Percentiles rank a stretch among this genome's conserved stretches.
Evolutionary conservation across 1,284 basidiomycete genomes (phyloP).

Genomic region (Tilletia caries): DNA sequence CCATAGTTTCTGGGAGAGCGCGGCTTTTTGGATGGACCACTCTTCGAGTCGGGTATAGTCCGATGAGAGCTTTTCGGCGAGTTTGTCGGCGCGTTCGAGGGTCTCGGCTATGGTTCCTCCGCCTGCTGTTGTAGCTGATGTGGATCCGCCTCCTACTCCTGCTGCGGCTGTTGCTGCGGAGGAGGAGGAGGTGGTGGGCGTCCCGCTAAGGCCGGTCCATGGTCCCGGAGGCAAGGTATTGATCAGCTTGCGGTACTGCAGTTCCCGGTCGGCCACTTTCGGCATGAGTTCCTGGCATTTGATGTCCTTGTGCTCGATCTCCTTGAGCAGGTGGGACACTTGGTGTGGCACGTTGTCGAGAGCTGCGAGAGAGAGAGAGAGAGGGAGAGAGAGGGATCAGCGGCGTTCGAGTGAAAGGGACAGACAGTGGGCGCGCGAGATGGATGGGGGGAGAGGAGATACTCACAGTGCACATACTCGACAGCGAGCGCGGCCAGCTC

Average conservation of each 20-base stretch:
- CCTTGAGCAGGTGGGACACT: slow-evolving; percentile 48
- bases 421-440: background rate
- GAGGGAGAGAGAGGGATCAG: background rate
- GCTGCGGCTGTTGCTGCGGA: too few relatives aligned
- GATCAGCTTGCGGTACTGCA: slow-evolving; percentile 38
- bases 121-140: slow-evolving; percentile 22
- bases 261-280: slow-evolving; percentile 41
- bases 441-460: too few relatives aligned
- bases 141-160: background rate
- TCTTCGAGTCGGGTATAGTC: slow-evolving; percentile 48
- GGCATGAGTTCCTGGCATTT: slow-evolving; percentile 47
- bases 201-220: background rate
- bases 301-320: slow-evolving; percentile 51
- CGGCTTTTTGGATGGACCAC: slow-evolving; percentile 42
- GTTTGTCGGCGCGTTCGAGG: slow-evolving; percentile 32
- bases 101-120: slow-evolving; percentile 19
- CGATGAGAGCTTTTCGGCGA: slow-evolving; percentile 37
- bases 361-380: background rate
- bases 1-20: slow-evolving; percentile 39
- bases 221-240: background rate
- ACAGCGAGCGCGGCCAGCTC: slow-evolving; percentile 49
- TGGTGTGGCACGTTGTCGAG: slow-evolving; percentile 51
- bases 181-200: too few relatives aligned
- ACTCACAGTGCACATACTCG: slow-evolving; percentile 44
- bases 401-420: background rate